A percentile compares a stretch with the other conserved stretches of the same genome.
Conservation (phyloP, 2,329 filamentous ascomycete species). For the Raffaelea ambrosiae region DNA sequence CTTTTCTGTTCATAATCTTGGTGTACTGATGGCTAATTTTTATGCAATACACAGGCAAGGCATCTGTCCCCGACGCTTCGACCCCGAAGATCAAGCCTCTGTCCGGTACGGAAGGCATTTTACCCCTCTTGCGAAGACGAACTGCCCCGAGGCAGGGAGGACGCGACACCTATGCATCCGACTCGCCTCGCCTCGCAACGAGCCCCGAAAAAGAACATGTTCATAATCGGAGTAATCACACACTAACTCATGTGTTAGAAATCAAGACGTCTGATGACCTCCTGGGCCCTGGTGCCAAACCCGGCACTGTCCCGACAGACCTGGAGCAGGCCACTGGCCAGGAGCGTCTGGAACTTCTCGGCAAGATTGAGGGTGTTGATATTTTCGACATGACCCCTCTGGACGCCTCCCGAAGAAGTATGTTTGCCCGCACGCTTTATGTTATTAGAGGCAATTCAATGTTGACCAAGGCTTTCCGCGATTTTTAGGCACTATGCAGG, state of each 20-base stretch:
- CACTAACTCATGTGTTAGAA: slow-evolving; percentile 43
- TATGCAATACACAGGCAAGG: neutral
- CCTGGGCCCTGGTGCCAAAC: slow-evolving; percentile 68
- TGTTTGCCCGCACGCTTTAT: neutral
- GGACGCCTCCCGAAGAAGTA: slow-evolving; percentile 81
- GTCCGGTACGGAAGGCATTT: slow-evolving; percentile 30
- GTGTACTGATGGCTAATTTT: neutral
- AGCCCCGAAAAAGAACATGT: no score
- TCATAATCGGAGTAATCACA: neutral
- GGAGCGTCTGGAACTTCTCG: slow-evolving; percentile 95
- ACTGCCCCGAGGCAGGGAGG: no score
- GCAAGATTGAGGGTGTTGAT: slow-evolving; percentile 98
- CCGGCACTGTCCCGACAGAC: slow-evolving; percentile 85
- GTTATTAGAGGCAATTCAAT: neutral
- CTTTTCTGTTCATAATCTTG: no score
- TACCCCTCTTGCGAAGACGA: neutral
- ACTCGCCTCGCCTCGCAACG: no score
- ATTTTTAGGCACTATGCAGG: slow-evolving; percentile 69
- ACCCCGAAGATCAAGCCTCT: slow-evolving; percentile 29
- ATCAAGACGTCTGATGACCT: slow-evolving; percentile 79
- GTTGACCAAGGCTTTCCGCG: neutral
- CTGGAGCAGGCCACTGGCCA: slow-evolving; percentile 94
- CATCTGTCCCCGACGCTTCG: slow-evolving; percentile 11
- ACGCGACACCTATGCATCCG: no score
- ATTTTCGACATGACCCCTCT: slow-evolving; percentile 98